Conservation (phyloP, 73 alveolate species). For the Stentor coeruleus region DNA sequence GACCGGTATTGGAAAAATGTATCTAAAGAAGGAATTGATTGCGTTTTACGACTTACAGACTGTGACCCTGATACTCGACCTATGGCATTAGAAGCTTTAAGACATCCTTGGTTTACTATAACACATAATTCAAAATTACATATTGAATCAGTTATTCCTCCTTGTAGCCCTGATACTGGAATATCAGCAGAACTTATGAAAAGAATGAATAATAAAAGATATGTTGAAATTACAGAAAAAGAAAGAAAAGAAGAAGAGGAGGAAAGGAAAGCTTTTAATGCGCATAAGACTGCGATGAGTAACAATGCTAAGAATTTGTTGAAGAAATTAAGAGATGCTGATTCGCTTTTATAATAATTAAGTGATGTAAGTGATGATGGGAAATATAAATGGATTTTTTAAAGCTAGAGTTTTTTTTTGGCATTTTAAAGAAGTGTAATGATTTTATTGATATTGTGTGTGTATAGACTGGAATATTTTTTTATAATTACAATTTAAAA, state of each 20-base stretch:
- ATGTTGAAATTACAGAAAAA: not conserved
- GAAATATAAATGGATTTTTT: too few species aligned
- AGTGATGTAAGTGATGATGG: too few species aligned
- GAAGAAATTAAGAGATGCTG: not conserved
- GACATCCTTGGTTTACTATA: conserved; percentile 34
- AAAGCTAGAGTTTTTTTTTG: too few species aligned
- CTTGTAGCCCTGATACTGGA: not conserved
- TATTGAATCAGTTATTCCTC: not conserved
- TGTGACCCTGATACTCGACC: conserved; percentile 31
- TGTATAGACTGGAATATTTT: too few species aligned
- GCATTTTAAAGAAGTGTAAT: too few species aligned
- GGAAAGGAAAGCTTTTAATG: not conserved
- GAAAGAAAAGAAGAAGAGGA: not conserved
- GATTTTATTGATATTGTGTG: too few species aligned
- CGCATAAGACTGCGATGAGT: not conserved
- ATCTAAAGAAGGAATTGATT: conserved; percentile 27
- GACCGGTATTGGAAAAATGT: conserved; percentile 26
- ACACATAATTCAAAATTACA: not conserved
- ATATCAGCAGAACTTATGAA: not conserved
- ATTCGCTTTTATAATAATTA: not conserved
- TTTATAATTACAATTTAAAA: too few species aligned
- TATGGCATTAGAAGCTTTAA: conserved; percentile 35
- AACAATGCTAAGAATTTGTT: not conserved
- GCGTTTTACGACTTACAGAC: conserved; percentile 32
- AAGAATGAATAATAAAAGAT: not conserved